Percentiles rank a stretch among this genome's conserved stretches.
phyloP scores from a whole-genome alignment of 1,139 yeast species.

The Pichia sp. region DNA sequence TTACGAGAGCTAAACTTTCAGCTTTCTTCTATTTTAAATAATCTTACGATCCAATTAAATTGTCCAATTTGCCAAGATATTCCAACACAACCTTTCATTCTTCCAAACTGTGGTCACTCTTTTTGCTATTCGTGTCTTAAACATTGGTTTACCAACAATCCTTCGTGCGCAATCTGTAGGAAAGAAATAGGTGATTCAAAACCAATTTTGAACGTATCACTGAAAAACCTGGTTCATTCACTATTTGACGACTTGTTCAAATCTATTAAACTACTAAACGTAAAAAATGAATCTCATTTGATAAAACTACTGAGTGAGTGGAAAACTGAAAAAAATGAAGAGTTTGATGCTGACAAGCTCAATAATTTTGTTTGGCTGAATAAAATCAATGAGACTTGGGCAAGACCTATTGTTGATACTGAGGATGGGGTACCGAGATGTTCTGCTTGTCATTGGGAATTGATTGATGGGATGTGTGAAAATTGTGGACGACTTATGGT shows the following conservation, averaged over 20 bases:
- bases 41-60: constrained; percentile 3
- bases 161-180: constrained; percentile 67
- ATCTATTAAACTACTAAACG: not conserved
- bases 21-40: constrained; percentile 1
- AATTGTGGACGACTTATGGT: constrained; percentile 18
- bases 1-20: constrained; percentile 1
- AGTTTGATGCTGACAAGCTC: constrained; percentile 9
- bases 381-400: constrained; percentile 26
- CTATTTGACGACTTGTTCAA: constrained; percentile 4
- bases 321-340: constrained; percentile 10
- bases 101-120: constrained; percentile 76
- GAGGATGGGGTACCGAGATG: constrained; percentile 79
- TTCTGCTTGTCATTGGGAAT: constrained; percentile 79
- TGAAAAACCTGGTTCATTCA: constrained; percentile 7
- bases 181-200: constrained; percentile 5
- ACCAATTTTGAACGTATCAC: constrained; percentile 12
- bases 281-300: not conserved
- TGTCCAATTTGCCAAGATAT: constrained; percentile 16
- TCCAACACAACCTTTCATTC: constrained; percentile 25
- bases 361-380: constrained; percentile 13
- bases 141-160: constrained; percentile 51
- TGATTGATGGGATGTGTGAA: constrained; percentile 16
- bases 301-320: constrained; percentile 1
- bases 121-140: constrained; percentile 72
- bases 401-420: constrained; percentile 45